Evolutionary conservation across 2,329 filamentous ascomycete genomes (phyloP), one percentile per base, ranked within the genome.

Genomic region (Fusarium solani-melongenae): DNA sequence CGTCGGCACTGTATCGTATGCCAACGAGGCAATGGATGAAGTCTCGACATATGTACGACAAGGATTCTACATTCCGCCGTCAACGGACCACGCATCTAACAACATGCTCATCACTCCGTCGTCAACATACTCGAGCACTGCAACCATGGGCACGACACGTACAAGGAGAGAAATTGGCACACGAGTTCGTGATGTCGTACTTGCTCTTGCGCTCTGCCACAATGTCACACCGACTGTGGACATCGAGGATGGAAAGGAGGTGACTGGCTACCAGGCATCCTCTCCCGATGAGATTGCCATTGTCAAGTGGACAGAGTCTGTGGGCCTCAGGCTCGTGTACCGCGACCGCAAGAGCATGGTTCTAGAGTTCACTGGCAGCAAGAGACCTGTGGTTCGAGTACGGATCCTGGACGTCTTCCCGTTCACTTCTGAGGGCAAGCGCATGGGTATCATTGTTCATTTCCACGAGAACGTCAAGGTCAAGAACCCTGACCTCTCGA

Each of bases 221-320:
- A 99, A 99, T 76, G 96, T 99, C 63, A 99, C 96, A 0, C 96
- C 96, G 0, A 91, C 88, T 0, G 77, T 81, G 15, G 96, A 98
- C 70, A 93, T 96, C 78, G 92, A 94, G 77, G 89, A 94, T 72
- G 96, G 95, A 0, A 86, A 92, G 69, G 88, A 88, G 41, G 86
- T 94, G 15, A 97, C 93, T 5, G 94, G 92, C 1, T 99, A 99
- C 79, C 96, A 99, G 86, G 96, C 96, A 8, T 98, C 96, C 0
- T 98, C 96, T 2, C 96, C 96, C 0, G 96, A 99, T 80, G 96
- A 99, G 81, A 98, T 99, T 81, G 96, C 96, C 20, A 99, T 99
- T 78, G 95, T 99, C 17, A 92, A 91, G 63, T 99, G 97, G 92
- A 97, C 96, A 1, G 95, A 98, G 82, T 92, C 92, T 10, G 94